phyloP scores from a whole-genome alignment of 768 basidiomycete species.

The Lactarius indigo region DNA sequence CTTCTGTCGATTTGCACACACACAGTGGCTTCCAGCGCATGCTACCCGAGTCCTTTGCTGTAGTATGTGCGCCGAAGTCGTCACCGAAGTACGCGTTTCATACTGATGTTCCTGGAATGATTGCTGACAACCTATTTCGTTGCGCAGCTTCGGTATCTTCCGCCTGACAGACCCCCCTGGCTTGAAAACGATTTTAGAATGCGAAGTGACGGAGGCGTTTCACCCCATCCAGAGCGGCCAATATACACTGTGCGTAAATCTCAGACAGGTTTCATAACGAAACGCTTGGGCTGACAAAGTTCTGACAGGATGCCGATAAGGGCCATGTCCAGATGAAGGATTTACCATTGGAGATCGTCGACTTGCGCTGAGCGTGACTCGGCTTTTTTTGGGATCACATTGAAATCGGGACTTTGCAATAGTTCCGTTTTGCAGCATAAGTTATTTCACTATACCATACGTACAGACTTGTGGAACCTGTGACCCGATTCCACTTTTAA shows the following conservation, averaged over 20 bases:
- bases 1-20: constrained; percentile 89
- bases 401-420: constrained; percentile 6
- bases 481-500: constrained; percentile 2
- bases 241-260: constrained; percentile 73
- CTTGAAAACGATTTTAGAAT: constrained; percentile 63
- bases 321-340: constrained; percentile 81
- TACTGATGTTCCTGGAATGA: background rate
- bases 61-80: constrained; percentile 83
- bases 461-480: constrained; percentile 2
- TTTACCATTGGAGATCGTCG: constrained; percentile 75
- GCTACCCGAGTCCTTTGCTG: constrained; percentile 89
- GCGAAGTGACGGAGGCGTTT: constrained; percentile 70
- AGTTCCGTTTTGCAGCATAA: constrained; percentile 11
- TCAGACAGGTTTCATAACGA: background rate
- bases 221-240: constrained; percentile 83
- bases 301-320: constrained; percentile 70
- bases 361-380: constrained; percentile 47
- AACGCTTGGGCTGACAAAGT: background rate
- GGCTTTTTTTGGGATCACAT: constrained; percentile 3
- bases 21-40: constrained; percentile 87
- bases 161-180: constrained; percentile 88
- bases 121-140: background rate
- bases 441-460: background rate
- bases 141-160: constrained; percentile 75
- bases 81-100: constrained; percentile 58